These are phyloP conservation scores for Russula virescens DNA, from an alignment of 768 basidiomycete species.

Conservation along the genomic window DNA sequence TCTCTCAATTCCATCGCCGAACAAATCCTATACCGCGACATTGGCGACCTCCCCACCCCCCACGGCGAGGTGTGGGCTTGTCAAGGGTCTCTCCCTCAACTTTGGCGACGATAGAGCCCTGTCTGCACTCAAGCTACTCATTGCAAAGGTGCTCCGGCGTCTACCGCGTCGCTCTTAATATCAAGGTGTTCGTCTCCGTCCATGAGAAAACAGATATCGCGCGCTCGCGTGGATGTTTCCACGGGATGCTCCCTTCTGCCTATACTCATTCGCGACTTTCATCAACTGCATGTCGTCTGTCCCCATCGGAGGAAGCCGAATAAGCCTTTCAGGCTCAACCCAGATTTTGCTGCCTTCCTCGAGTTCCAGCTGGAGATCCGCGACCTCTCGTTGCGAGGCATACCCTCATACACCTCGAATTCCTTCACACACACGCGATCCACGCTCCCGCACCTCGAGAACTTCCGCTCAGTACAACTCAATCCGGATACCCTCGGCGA, in stretches of 20 bases:
- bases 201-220: conserved; percentile 12
- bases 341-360: conserved; percentile 45
- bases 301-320: neutral
- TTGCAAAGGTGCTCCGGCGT: conserved; percentile 39
- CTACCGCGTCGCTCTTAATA: conserved; percentile 36
- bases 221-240: conserved; percentile 43
- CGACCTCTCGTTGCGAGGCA: conserved; percentile 53
- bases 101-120: conserved; percentile 37
- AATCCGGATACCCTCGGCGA: too few relatives aligned
- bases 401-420: conserved; percentile 32
- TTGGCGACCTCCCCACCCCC: conserved; percentile 34
- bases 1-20: conserved; percentile 30
- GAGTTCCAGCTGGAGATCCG: conserved; percentile 47
- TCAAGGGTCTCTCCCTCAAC: conserved; percentile 44
- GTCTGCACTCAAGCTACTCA: conserved; percentile 43
- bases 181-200: conserved; percentile 42
- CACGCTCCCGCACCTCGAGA: conserved; percentile 43
- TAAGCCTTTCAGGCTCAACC: conserved; percentile 26
- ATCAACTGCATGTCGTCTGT: conserved; percentile 39
- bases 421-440: conserved; percentile 32
- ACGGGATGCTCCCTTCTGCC: too few relatives aligned
- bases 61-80: conserved; percentile 33
- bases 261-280: conserved; percentile 49
- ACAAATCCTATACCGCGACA: conserved; percentile 35
- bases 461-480: conserved; percentile 52